Percentiles rank a stretch among this genome's conserved stretches.
Evolutionary conservation across 129 eudicot genomes (phyloP).

Genomic region (Flaveria trinervia): DNA sequence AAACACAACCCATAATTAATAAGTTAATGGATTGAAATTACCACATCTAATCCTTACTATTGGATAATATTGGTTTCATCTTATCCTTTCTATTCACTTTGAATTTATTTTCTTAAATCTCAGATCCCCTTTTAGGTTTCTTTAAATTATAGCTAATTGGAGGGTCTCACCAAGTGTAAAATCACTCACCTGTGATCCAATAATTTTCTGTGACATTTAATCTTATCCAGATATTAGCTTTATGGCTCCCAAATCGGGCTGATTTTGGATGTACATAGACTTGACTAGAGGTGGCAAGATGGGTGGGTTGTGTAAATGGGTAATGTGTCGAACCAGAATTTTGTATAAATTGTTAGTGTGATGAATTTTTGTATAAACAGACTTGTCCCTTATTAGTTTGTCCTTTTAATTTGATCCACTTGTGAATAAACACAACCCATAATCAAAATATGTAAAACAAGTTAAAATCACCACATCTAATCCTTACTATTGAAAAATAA

Average conservation of each 20-base stretch:
- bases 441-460: not conserved
- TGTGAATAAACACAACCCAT: not conserved
- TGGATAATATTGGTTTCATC: not conserved
- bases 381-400: not conserved
- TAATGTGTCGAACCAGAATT: not conserved
- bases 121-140: not conserved
- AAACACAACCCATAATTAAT: not conserved
- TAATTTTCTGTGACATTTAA: not conserved
- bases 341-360: not conserved
- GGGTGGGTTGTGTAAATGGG: slow-evolving; percentile 5
- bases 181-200: not conserved
- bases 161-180: not conserved
- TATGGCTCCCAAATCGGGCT: not conserved
- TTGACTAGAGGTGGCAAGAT: not conserved
- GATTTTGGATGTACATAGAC: not conserved
- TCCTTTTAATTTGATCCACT: not conserved
- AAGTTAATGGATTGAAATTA: not conserved
- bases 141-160: not conserved
- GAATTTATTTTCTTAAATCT: not conserved
- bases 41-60: not conserved
- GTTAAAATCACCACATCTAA: not conserved
- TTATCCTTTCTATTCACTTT: not conserved
- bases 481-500: not conserved
- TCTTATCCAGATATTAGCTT: not conserved
- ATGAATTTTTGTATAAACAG: not conserved